Base-by-base conservation (phyloP, 2,329 filamentous ascomycete genomes). In the Fusarium sambucinum region DNA sequence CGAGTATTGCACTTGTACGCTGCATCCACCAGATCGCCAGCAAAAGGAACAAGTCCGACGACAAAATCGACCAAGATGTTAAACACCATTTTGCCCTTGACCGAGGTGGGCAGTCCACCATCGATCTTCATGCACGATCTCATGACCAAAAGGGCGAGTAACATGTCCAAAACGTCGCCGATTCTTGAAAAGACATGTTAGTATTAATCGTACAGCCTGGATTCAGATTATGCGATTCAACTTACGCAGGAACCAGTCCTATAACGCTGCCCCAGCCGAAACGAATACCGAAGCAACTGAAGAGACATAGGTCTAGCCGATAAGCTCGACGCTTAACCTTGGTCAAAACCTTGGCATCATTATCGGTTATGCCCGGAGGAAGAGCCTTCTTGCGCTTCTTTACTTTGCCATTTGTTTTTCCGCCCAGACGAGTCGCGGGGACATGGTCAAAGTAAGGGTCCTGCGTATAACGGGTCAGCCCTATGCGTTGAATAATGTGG, bases 211-310 rank as follows among this genome's bases (percentile, higher is more conserved):
- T 19, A 37, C 3, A 59, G 21, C 21, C 27, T 11, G 27, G 4
- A 27, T 25, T 30, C 21, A 17, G 29, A 37, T n/a, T 9, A 27
- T 25, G 27, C 33, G 14, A 30, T 50, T 30, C 21, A 67, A 86
- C 92, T 85, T 85, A 93, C 87, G 87, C 87, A 72, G 96, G 96
- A 55, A 98, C 79, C 10, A 98, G 77, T 16, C 90, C 96, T 73
- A 98, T 92, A 59, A 97, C 87, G 72, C 90, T 92, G 52, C 92
- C 89, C 93, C 94, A 97, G 55, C 96, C 96, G 76, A 98, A 94
- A 59, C 90, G 88, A 61, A 97, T 86, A 42, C 94, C 93, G 68
- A 91, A 87, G 75, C 93, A 87, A 75, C 87, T 94, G 82, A 95
- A 96, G 8, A 97, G 86, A 56, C 87, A 88, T 83, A 93, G 91